Base-by-base conservation (phyloP, 768 basidiomycete species). In the Suillus bovinus region DNA sequence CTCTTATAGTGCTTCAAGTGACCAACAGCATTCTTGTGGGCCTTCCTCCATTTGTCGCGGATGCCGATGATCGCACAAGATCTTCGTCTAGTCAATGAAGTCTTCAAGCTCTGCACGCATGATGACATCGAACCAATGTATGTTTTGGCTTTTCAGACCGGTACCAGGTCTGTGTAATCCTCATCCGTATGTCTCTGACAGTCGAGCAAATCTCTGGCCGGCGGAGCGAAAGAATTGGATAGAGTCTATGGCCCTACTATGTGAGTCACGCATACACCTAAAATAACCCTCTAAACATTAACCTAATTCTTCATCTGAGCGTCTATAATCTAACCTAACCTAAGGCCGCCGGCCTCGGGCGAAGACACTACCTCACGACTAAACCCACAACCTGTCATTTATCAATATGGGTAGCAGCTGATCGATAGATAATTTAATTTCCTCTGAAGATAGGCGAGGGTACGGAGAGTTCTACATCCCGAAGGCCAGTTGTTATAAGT, bases 61-160 rank as follows among this genome's bases (percentile, higher is more conserved):
- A n/a, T n/a, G n/a, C n/a, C n/a, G n/a, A n/a, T n/a, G n/a, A n/a
- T n/a, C n/a, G n/a, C 83, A 0, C 77, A 79, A 41, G 72, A 71
- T 0, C 70, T 90, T 24, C 81, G 87, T 11, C 67, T 80, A 22
- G 74, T 81, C 7, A 84, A 89, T 63, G 71, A 82, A 31, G 53
- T 69, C 66, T 72, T 4, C 78, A 79, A 47, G 64, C 91, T 16
- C 71, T 90, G 0, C 86, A 87, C 0, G 81, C n/a, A 13, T 44
- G 5, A 92, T 62, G 82, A 81, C 7, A 84, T 91, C 59, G 87
- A 85, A 0, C 74, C 92, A 60, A 85, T 81, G 5, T 89, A 92
- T 69, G 84, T 4, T 91, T 92, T 69, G 86, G 85, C 0, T 89
- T 90, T 66, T 80, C 84, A 0, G 89, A 91, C 68, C 91, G 87